phyloP scores from a whole-genome alignment of 164 flowering plant genomes.

The Nymphaea colorata region DNA sequence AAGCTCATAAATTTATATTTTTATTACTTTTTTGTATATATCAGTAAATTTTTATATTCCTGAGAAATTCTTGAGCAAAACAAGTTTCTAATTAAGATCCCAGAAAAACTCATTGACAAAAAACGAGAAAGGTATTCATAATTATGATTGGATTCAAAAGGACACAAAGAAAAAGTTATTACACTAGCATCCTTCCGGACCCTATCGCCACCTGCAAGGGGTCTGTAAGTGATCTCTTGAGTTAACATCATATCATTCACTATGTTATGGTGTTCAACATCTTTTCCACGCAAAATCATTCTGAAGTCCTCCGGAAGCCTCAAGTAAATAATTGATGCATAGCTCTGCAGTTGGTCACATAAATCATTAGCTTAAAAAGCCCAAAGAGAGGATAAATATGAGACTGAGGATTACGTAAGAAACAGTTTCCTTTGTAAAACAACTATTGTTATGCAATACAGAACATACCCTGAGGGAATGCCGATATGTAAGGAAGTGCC shows the following conservation, averaged over 20 bases:
- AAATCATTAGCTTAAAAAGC: background rate
- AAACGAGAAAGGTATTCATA: too few relatives aligned
- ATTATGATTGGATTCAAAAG: too few relatives aligned
- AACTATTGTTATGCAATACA: background rate
- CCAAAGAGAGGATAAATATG: too few relatives aligned
- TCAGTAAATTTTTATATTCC: too few relatives aligned
- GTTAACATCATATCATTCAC: constrained; percentile 87
- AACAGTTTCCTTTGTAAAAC: background rate
- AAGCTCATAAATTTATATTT: too few relatives aligned
- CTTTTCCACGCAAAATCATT: constrained; percentile 76
- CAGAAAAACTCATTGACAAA: too few relatives aligned
- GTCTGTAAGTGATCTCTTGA: constrained; percentile 57
- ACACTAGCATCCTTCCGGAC: constrained; percentile 44
- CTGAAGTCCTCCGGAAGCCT: constrained; percentile 70
- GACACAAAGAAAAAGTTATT: background rate
- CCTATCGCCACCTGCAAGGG: constrained; percentile 37
- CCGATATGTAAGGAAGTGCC: constrained; percentile 75
- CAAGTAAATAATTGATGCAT: constrained; percentile 88
- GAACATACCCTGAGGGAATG: constrained; percentile 79
- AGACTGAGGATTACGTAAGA: too few relatives aligned
- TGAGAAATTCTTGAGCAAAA: too few relatives aligned
- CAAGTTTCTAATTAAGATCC: too few relatives aligned
- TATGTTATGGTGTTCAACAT: constrained; percentile 83
- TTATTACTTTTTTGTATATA: too few relatives aligned
- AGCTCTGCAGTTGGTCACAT: constrained; percentile 40